phyloP scores from a whole-genome alignment of 177 flowering plant species.

The Vitis hybrid region DNA sequence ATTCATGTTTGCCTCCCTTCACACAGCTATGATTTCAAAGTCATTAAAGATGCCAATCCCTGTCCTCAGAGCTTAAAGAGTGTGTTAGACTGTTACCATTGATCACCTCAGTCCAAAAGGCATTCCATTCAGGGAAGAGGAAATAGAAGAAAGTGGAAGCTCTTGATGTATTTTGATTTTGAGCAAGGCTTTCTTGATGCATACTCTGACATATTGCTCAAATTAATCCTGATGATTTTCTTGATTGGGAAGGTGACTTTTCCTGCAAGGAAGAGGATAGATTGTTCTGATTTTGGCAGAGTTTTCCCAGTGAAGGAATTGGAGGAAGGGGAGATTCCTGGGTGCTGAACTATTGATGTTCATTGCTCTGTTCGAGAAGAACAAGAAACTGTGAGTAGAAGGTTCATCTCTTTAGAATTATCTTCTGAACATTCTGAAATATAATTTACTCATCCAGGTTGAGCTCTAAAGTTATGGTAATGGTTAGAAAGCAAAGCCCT shows the following conservation, averaged over 20 bases:
- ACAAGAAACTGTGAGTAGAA: not conserved
- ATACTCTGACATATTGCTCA: constrained; percentile 53
- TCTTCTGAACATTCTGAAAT: no score
- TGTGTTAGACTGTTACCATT: constrained; percentile 5
- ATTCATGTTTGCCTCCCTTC: constrained; percentile 81
- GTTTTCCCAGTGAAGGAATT: constrained; percentile 39
- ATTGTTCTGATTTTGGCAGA: no score
- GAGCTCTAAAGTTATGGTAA: no score
- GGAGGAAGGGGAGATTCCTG: constrained; percentile 81
- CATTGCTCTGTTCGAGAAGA: not conserved
- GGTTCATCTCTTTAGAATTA: not conserved
- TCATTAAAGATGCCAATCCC: constrained; percentile 31
- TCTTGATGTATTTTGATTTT: constrained; percentile 44
- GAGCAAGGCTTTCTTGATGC: constrained; percentile 62
- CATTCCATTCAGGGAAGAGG: constrained; percentile 63
- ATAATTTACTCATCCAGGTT: no score
- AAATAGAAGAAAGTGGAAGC: constrained; percentile 43
- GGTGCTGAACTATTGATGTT: not conserved
- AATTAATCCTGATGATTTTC: constrained; percentile 63
- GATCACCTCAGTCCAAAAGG: constrained; percentile 31
- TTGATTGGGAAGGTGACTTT: constrained; percentile 50
- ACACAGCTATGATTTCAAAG: constrained; percentile 50
- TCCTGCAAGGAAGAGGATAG: not conserved
- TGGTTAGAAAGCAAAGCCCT: no score
- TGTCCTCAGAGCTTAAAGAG: constrained; percentile 14